Evolutionary conservation across 441 rosid genomes (phyloP).

Genomic region (Pelargonium australe): DNA sequence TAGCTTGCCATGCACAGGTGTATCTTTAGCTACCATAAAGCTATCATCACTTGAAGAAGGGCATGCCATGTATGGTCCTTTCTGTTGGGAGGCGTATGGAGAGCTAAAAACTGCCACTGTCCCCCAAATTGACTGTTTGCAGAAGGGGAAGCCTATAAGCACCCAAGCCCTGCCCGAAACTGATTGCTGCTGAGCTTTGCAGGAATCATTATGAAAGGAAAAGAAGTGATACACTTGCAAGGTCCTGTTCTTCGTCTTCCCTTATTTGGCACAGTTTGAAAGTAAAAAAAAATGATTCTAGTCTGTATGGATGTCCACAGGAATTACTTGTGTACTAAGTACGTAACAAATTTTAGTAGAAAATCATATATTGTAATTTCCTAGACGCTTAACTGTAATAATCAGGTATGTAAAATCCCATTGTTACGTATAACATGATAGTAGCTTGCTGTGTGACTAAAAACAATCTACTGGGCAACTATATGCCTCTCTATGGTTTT

Average conservation of each 20-base stretch:
- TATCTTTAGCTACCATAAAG: constrained; percentile 54
- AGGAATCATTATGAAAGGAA: background rate
- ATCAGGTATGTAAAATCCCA: background rate
- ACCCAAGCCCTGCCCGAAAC: constrained; percentile 47
- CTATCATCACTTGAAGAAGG: constrained; percentile 53
- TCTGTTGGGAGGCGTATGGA: constrained; percentile 90
- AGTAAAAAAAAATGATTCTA: background rate
- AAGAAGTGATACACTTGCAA: background rate
- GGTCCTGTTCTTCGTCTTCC: background rate
- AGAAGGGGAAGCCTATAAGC: constrained; percentile 62
- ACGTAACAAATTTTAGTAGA: background rate
- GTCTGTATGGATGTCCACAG: background rate
- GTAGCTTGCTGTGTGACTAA: background rate
- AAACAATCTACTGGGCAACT: background rate
- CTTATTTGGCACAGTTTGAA: background rate
- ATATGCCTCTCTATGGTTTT: background rate
- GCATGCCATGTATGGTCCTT: constrained; percentile 57
- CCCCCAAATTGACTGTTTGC: constrained; percentile 73
- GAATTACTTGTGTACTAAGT: background rate
- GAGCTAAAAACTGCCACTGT: constrained; percentile 62
- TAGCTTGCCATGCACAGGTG: constrained; percentile 62
- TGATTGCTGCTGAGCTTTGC: constrained; percentile 49
- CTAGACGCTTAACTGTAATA: background rate
- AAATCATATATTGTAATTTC: background rate
- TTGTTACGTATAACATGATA: background rate